Evolutionary conservation across 2,329 filamentous ascomycete species (phyloP).

Genomic region (Hymenoscyphus fructigenus): DNA sequence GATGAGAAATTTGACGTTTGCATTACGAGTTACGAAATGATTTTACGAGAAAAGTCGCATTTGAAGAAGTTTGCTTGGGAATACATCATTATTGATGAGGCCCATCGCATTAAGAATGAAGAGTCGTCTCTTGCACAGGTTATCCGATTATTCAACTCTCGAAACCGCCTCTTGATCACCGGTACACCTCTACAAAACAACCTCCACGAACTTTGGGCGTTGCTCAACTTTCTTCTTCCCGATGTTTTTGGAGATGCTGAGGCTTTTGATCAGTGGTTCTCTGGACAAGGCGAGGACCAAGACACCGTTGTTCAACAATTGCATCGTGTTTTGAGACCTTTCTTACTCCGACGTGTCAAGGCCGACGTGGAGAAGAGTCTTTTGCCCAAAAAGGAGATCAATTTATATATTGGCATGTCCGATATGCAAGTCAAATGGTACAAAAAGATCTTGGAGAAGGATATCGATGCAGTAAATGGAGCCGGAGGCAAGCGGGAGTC

Average conservation of each 20-base stretch:
- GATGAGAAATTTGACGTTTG: conserved; percentile 97
- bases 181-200: conserved; percentile 98
- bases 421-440: conserved; percentile 99
- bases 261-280: conserved; percentile 98
- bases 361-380: conserved; percentile 97
- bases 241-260: conserved; percentile 97
- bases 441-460: conserved; percentile 97
- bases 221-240: conserved; percentile 95
- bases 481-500: conserved; percentile 95
- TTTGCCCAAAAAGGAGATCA: conserved; percentile 94
- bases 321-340: conserved; percentile 88
- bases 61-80: conserved; percentile 99
- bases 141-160: conserved; percentile 92
- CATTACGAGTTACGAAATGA: conserved; percentile 99
- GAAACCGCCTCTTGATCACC: conserved; percentile 92
- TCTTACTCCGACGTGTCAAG: conserved; percentile 94
- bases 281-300: conserved; percentile 82
- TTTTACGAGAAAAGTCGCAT: conserved; percentile 89
- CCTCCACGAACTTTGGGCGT: conserved; percentile 93
- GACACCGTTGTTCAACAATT: conserved; percentile 95
- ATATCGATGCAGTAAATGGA: conserved; percentile 97
- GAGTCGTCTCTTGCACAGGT: conserved; percentile 96
- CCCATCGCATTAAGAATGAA: conserved; percentile 99
- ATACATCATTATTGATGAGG: conserved; percentile 98
- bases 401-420: conserved; percentile 96